Base-by-base conservation (phyloP, 2,329 filamentous ascomycete species). In the Mollisiaceae sp. region DNA sequence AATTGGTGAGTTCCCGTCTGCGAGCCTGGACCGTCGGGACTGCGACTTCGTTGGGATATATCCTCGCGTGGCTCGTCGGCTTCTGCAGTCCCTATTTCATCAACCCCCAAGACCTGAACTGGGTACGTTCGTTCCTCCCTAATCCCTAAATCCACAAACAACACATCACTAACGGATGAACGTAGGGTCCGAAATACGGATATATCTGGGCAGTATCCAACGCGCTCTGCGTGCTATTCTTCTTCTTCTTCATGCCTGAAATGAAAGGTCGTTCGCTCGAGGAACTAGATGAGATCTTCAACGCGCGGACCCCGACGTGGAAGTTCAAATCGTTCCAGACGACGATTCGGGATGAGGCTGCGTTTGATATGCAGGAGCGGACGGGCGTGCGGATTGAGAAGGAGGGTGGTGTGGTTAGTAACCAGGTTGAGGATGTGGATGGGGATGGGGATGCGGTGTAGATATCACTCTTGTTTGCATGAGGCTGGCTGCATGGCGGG, bases 11-110 rank as follows among this genome's bases (percentile, higher is more conserved):
- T 76, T 82, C 55, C 80, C 79, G 0, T 79, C 81, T 5, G 80
- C 79, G 20, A 80, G 81, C 69, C 75, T 77, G 1, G 78, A 84
- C 56, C 81, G 80, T 0, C 72, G 77, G 14, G 81, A 84, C 66
- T 72, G 82, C 6, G 75, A 82, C 0, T 77, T 80, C 1, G 79
- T 12, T 79, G 73, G 70, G 77, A 73, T 32, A 78, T 77, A 65
- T 75, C 69, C 18, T 77, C 76, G 63, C 74, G 71, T 50, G 78
- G 77, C 3, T 77, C 76, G 67, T 76, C 74, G 43, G 72, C 70
- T 67, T 75, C 75, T 39, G 70, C 76, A 36, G 68, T 70, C 11
- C 77, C 73, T 72, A 74, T 69, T 24, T 78, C 77, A 66, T 78
- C 76, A 70, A 79, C 75, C 78, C 73, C 72, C 5, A 78, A 76